These are phyloP conservation scores for Barbarea vulgaris DNA, from an alignment of 345 rosid genomes.

Conservation along the genomic window DNA sequence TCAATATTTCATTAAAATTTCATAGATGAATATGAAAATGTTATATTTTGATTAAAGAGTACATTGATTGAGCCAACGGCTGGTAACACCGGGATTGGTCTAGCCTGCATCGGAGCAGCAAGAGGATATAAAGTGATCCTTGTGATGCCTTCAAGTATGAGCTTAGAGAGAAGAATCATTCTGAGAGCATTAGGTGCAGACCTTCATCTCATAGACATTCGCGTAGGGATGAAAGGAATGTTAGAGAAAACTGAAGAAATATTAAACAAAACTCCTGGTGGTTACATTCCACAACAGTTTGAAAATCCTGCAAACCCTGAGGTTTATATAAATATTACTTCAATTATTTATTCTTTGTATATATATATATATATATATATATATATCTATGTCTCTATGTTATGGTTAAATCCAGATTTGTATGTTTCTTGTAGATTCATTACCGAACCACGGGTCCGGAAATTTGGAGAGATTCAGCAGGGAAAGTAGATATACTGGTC, in stretches of 20 bases:
- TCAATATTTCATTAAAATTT: neutral
- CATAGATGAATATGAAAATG: neutral
- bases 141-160: slow-evolving; percentile 58
- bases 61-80: slow-evolving; percentile 60
- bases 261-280: slow-evolving; percentile 53
- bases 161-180: slow-evolving; percentile 68
- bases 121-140: slow-evolving; percentile 65
- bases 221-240: slow-evolving; percentile 46
- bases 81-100: slow-evolving; percentile 79
- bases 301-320: slow-evolving; percentile 58
- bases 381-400: too few species aligned
- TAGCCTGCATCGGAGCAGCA: slow-evolving; percentile 65
- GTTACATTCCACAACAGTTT: slow-evolving; percentile 44
- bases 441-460: too few species aligned
- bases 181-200: slow-evolving; percentile 79
- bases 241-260: slow-evolving; percentile 57
- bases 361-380: too few species aligned
- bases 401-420: too few species aligned
- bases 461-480: too few species aligned
- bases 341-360: too few species aligned
- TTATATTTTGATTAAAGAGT: slow-evolving; percentile 39
- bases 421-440: too few species aligned
- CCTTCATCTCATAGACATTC: slow-evolving; percentile 48
- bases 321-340: slow-evolving; percentile 51
- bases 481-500: too few species aligned